These are phyloP conservation scores for Aquilaria yunnanensis DNA, from an alignment of 345 rosid genomes.

Conservation along the genomic window DNA sequence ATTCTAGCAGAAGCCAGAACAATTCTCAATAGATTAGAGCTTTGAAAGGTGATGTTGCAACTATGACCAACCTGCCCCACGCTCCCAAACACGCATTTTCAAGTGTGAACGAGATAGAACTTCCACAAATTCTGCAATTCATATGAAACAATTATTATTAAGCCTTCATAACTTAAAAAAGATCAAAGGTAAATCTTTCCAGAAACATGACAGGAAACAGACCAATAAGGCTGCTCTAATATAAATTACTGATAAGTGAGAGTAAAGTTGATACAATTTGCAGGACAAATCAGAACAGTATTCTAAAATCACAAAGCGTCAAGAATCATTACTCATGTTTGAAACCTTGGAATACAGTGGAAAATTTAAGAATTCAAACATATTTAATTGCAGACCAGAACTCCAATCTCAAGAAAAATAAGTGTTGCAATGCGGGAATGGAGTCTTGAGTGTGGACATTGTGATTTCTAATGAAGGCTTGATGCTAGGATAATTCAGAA, in stretches of 20 bases:
- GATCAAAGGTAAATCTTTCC: neutral
- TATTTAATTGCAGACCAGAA: neutral
- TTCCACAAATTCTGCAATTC: constrained; percentile 84
- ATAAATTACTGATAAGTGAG: neutral
- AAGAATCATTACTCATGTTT: neutral
- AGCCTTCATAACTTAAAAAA: no score
- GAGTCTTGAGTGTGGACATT: no score
- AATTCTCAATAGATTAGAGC: neutral
- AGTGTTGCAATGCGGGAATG: neutral
- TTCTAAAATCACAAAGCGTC: neutral
- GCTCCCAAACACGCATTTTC: constrained; percentile 99
- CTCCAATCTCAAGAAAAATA: constrained; percentile 4
- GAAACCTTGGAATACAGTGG: neutral
- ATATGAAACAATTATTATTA: constrained; percentile 3
- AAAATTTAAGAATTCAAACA: neutral
- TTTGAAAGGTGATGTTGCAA: neutral
- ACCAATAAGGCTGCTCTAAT: neutral
- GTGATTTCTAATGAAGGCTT: no score
- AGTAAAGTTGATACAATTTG: neutral
- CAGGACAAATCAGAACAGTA: no score
- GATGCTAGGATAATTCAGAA: no score
- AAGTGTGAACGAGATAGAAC: constrained; percentile 71
- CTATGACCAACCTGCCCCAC: constrained; percentile 72
- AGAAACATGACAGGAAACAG: neutral
- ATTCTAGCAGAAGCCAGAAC: constrained; percentile 4